These are phyloP conservation scores for Martensiomyces pterosporus DNA, from an alignment of 192 early-diverging fungal genomes.

Conservation along the genomic window DNA sequence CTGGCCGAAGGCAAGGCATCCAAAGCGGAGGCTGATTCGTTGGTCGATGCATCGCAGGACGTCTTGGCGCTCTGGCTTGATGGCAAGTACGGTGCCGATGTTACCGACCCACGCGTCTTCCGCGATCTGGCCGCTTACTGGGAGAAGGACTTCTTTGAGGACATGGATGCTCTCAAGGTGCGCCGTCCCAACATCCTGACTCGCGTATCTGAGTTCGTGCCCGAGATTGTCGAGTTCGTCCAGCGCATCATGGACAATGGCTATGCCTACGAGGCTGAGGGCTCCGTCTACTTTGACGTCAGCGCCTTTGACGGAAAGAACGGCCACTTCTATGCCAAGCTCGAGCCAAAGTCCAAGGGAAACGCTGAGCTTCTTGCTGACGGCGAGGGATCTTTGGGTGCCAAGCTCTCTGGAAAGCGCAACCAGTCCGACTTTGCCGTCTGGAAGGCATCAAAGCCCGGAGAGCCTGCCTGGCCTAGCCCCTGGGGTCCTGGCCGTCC, in stretches of 20 bases:
- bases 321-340: constrained; percentile 90
- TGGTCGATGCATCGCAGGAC: constrained; percentile 26
- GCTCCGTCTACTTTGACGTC: constrained; percentile 95
- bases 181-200: constrained; percentile 83
- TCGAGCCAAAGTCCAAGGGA: constrained; percentile 84
- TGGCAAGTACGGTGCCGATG: constrained; percentile 47
- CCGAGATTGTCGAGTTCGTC: constrained; percentile 87
- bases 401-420: constrained; percentile 62
- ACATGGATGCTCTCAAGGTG: constrained; percentile 89
- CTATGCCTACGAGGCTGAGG: constrained; percentile 79
- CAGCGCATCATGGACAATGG: constrained; percentile 93
- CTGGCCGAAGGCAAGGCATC: constrained; percentile 22
- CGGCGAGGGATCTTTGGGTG: constrained; percentile 84
- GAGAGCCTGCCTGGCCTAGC: constrained; percentile 91
- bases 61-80: constrained; percentile 47
- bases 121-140: constrained; percentile 88
- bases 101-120: constrained; percentile 90
- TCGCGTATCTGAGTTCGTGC: constrained; percentile 95
- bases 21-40: constrained; percentile 40
- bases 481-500: constrained; percentile 93
- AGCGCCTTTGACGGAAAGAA: constrained; percentile 71
- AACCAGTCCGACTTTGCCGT: constrained; percentile 86
- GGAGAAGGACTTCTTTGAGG: constrained; percentile 89
- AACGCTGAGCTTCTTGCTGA: constrained; percentile 74
- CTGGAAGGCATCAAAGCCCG: constrained; percentile 92